Percentiles rank a stretch among this genome's conserved stretches.
Conservation (phyloP, 1,284 basidiomycete genomes). For the Sporisorium scitamineum region DNA sequence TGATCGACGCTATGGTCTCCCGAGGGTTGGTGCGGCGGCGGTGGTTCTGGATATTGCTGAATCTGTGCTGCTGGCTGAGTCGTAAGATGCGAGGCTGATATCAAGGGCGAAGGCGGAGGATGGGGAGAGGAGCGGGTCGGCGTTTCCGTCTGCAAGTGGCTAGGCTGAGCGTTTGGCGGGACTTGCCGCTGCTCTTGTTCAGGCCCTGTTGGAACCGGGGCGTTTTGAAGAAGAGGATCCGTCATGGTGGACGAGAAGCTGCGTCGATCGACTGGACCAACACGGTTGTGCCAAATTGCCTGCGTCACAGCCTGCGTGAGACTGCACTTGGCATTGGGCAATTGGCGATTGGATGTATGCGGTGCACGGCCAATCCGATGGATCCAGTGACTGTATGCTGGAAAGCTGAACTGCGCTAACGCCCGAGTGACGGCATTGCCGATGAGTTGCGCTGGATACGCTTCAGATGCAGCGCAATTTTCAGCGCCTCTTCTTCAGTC, state of each 20-base stretch:
- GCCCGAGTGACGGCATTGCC: background rate
- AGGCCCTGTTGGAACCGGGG: background rate
- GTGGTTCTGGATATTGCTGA: background rate
- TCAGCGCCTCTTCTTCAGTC: background rate
- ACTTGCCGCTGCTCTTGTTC: slow-evolving; percentile 1
- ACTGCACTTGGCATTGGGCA: background rate
- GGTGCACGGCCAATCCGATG: background rate
- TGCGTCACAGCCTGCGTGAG: background rate
- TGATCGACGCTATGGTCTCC: background rate
- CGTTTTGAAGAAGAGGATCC: background rate
- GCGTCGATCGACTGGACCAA: background rate
- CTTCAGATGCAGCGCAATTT: background rate
- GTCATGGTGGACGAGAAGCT: slow-evolving; percentile 13
- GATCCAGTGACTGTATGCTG: background rate
- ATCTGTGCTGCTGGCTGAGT: background rate
- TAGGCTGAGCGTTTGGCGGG: background rate
- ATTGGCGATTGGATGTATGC: background rate
- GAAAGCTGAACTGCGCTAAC: background rate
- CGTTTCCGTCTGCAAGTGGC: slow-evolving; percentile 4
- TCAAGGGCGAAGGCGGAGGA: background rate
- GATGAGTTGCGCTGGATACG: background rate
- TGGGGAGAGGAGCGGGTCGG: background rate
- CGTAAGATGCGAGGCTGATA: background rate
- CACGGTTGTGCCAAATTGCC: background rate
- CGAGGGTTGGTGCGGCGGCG: background rate